phyloP scores from a whole-genome alignment of 352 stramenopile genomes.

The Globisporangium abappressorium region DNA sequence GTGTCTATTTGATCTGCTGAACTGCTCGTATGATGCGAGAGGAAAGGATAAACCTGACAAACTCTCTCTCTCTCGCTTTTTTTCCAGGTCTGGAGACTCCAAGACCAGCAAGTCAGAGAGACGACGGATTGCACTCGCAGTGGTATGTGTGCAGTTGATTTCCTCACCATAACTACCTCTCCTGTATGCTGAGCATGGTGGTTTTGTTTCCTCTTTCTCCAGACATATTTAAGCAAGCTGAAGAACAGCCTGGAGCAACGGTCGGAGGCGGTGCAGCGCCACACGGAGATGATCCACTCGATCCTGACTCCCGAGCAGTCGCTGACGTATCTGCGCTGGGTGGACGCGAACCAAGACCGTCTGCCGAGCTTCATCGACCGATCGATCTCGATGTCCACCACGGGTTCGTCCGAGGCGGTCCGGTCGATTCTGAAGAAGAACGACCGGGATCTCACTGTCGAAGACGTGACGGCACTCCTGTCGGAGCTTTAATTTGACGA shows the following conservation, averaged over 20 bases:
- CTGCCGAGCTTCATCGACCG: constrained; percentile 65
- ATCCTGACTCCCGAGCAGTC: constrained; percentile 85
- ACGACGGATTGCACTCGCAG: constrained; percentile 74
- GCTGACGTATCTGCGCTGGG: constrained; percentile 80
- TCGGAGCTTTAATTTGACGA: constrained; percentile 41
- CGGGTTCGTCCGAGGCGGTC: constrained; percentile 55
- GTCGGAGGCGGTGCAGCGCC: constrained; percentile 72
- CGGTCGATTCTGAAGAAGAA: constrained; percentile 80
- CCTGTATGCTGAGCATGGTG: background rate
- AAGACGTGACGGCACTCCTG: constrained; percentile 80
- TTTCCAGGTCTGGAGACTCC: constrained; percentile 56
- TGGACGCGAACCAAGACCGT: constrained; percentile 74
- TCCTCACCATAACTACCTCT: background rate
- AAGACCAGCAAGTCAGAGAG: constrained; percentile 84
- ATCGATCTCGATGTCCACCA: constrained; percentile 50
- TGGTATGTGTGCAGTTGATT: constrained; percentile 39
- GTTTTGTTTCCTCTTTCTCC: background rate
- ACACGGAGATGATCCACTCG: constrained; percentile 80
- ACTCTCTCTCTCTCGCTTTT: background rate
- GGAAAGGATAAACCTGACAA: background rate
- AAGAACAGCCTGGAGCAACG: constrained; percentile 81
- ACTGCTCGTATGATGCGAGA: background rate
- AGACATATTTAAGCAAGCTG: constrained; percentile 89
- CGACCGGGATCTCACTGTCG: constrained; percentile 83
- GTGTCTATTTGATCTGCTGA: background rate